phyloP scores from a whole-genome alignment of 139 green algal species.

The Mesostigma viride region DNA sequence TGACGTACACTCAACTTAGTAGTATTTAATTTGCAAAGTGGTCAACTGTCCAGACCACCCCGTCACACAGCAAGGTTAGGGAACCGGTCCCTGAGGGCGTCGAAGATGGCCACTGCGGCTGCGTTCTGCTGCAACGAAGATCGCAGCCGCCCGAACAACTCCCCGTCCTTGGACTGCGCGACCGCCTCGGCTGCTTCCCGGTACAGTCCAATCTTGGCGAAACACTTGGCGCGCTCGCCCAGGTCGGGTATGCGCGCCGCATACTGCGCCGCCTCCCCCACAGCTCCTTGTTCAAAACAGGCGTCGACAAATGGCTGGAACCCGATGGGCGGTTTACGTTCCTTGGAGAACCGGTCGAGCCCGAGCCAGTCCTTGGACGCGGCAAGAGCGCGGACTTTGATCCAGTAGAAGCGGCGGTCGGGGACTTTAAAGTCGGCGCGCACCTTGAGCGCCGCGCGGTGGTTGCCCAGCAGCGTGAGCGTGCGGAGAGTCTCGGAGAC shows the following conservation, averaged over 20 bases:
- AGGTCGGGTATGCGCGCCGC: conserved; percentile 23
- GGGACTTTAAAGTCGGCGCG: conserved; percentile 24
- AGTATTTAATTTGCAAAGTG: too few relatives aligned
- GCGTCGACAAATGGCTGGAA: conserved; percentile 26
- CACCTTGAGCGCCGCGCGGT: conserved; percentile 19
- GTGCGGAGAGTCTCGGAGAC: conserved; percentile 25
- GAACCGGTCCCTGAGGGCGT: conserved; percentile 18
- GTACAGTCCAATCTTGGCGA: conserved; percentile 21
- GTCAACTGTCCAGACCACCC: too few relatives aligned
- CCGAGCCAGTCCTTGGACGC: conserved; percentile 21
- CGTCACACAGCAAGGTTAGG: too few relatives aligned
- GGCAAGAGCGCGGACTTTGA: conserved; percentile 18
- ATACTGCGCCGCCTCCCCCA: conserved; percentile 25
- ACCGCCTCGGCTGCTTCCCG: conserved; percentile 22
- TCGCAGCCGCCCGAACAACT: conserved; percentile 15
- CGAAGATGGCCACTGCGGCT: conserved; percentile 13
- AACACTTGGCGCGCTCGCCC: conserved; percentile 15
- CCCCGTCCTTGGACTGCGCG: conserved; percentile 22
- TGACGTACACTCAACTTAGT: too few relatives aligned
- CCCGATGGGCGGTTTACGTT: conserved; percentile 22
- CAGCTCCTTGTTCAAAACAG: conserved; percentile 20
- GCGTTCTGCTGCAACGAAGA: conserved; percentile 14
- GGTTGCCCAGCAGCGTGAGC: conserved; percentile 18
- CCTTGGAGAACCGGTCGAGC: conserved; percentile 27
- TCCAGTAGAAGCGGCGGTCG: conserved; percentile 25